Percentiles rank a stretch among this genome's conserved stretches.
These are phyloP conservation scores for Penicillium sp. DNA, from an alignment of 2,329 filamentous ascomycete genomes.

Conservation along the genomic window DNA sequence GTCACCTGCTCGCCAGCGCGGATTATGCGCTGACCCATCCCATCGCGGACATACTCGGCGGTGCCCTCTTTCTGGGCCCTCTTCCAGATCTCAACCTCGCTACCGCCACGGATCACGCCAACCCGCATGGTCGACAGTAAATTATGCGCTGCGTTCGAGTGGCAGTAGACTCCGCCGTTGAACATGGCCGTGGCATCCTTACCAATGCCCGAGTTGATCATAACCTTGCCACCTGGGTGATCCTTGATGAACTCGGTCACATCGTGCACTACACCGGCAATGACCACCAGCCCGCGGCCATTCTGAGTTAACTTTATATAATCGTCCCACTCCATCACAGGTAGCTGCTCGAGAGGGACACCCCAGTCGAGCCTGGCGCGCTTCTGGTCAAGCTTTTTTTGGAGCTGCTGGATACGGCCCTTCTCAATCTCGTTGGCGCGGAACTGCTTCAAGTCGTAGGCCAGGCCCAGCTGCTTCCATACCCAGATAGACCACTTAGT, in stretches of 20 bases:
- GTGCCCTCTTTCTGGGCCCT: slow-evolving; percentile 70
- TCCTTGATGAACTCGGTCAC: slow-evolving; percentile 76
- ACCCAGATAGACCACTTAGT: slow-evolving; percentile 82
- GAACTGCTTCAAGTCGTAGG: slow-evolving; percentile 84
- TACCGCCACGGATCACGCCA: slow-evolving; percentile 74
- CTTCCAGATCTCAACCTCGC: slow-evolving; percentile 93
- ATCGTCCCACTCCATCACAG: slow-evolving; percentile 78
- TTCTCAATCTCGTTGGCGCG: slow-evolving; percentile 86
- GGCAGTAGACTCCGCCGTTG: slow-evolving; percentile 82
- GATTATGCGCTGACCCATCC: slow-evolving; percentile 69
- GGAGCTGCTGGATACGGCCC: slow-evolving; percentile 75
- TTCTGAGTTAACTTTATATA: slow-evolving; percentile 70
- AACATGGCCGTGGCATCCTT: slow-evolving; percentile 86
- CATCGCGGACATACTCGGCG: slow-evolving; percentile 70
- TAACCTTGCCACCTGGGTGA: slow-evolving; percentile 77
- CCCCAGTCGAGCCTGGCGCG: slow-evolving; percentile 77
- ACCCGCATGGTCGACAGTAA: slow-evolving; percentile 79
- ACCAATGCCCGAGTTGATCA: slow-evolving; percentile 72
- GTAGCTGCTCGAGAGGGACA: slow-evolving; percentile 72
- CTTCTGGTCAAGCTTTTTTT: slow-evolving; percentile 90
- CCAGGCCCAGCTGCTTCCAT: slow-evolving; percentile 76
- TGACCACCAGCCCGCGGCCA: slow-evolving; percentile 65
- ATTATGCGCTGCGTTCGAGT: slow-evolving; percentile 85
- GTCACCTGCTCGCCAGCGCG: slow-evolving; percentile 80
- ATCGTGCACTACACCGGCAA: slow-evolving; percentile 80